phyloP scores from a whole-genome alignment of 768 basidiomycete genomes.

The Kwoniella dejecticola region DNA sequence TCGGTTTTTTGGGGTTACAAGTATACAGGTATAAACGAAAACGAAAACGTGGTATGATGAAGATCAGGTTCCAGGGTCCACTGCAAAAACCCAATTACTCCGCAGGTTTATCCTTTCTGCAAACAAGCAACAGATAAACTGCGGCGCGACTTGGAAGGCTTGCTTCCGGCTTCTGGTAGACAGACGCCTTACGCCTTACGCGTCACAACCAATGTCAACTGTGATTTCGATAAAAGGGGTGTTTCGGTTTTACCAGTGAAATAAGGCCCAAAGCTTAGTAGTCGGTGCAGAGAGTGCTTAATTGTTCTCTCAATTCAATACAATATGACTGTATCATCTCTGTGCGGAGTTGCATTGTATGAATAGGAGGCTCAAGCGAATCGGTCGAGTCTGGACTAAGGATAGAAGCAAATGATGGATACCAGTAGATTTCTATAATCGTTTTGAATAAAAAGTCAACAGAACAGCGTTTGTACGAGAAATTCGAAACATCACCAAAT shows the following conservation, averaged over 20 bases:
- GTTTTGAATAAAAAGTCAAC: too few species aligned
- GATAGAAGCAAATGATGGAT: too few species aligned
- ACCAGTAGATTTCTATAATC: neutral
- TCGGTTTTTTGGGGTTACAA: too few species aligned
- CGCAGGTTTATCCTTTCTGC: neutral
- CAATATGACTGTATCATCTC: too few species aligned
- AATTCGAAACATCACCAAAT: slow-evolving; percentile 9
- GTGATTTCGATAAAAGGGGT: neutral
- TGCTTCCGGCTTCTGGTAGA: too few species aligned
- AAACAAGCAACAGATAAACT: neutral
- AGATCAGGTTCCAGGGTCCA: neutral
- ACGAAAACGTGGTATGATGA: neutral
- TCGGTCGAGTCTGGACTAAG: too few species aligned
- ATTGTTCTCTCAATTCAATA: too few species aligned
- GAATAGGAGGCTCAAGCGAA: too few species aligned
- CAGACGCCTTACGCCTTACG: neutral
- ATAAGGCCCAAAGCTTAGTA: too few species aligned
- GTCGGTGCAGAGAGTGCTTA: too few species aligned
- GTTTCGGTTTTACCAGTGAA: neutral
- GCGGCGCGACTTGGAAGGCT: neutral
- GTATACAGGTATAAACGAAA: too few species aligned
- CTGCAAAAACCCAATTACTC: neutral
- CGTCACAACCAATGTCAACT: neutral
- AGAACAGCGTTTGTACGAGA: slow-evolving; percentile 11
- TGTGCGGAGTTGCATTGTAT: too few species aligned